phyloP scores from a whole-genome alignment of 805 yeast species.

The Maudiozyma barnettii region DNA sequence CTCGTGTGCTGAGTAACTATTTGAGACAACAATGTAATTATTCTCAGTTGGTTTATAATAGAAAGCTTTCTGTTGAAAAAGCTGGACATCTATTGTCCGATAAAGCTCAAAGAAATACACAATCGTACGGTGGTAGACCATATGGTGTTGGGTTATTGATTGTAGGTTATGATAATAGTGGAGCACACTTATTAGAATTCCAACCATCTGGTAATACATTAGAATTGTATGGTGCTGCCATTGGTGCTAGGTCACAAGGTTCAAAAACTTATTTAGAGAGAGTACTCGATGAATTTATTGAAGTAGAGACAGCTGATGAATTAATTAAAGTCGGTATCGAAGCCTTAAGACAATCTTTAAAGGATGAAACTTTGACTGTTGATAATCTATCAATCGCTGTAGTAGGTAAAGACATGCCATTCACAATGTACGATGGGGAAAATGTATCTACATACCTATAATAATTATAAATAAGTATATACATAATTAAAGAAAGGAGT shows the following conservation, averaged over 20 bases:
- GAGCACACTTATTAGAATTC: slow-evolving; percentile 90
- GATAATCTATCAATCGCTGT: slow-evolving; percentile 85
- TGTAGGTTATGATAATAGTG: slow-evolving; percentile 86
- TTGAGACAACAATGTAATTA: slow-evolving; percentile 87
- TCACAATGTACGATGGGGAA: slow-evolving; percentile 78
- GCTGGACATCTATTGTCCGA: slow-evolving; percentile 86
- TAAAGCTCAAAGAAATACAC: slow-evolving; percentile 95
- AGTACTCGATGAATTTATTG: slow-evolving; percentile 57
- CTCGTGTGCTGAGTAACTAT: slow-evolving; percentile 82
- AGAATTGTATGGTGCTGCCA: slow-evolving; percentile 88
- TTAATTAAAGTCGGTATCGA: slow-evolving; percentile 78
- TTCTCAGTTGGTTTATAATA: slow-evolving; percentile 72
- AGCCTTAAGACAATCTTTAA: slow-evolving; percentile 89
- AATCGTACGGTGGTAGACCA: slow-evolving; percentile 92
- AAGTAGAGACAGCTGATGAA: slow-evolving; percentile 49
- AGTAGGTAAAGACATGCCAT: slow-evolving; percentile 74
- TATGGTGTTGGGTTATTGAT: slow-evolving; percentile 93
- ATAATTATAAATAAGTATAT: slow-evolving; percentile 6
- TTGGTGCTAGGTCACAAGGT: slow-evolving; percentile 98
- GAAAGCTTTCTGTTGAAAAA: slow-evolving; percentile 72
- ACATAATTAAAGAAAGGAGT: not conserved
- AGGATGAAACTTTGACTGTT: slow-evolving; percentile 80
- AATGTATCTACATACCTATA: slow-evolving; percentile 41
- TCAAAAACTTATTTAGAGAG: slow-evolving; percentile 94
- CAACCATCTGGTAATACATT: slow-evolving; percentile 91